Base-by-base conservation (phyloP, 306 rosid genomes). In the Pueraria montana region DNA sequence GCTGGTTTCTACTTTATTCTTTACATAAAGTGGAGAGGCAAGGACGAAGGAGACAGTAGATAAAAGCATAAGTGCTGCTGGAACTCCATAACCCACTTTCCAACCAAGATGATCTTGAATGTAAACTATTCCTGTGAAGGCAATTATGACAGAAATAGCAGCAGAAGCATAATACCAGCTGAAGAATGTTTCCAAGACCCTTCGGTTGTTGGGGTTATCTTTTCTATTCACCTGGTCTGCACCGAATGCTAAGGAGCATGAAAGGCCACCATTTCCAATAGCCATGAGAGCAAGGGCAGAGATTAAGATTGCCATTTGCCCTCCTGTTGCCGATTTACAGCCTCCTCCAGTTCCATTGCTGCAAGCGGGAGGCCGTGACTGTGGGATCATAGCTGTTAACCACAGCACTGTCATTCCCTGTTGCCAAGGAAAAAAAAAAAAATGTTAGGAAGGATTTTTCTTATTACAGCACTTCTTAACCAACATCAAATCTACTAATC, bases 1-100 rank as follows among this genome's bases (percentile, higher is more conserved):
- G 85, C 89, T 93, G 83, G 80, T 69, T 12, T 75, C 62, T 2
- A 86, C 87, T 45, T 81, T 86, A 20, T 67, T 59, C 77, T 89
- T 93, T 5, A 93, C 74, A 53, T 91, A 93, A 12, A 88, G 70
- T 24, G 94, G 83, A 46, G 91, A 89, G 38, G 93, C 96, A 30
- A 87, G 63, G 68, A 88, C 58, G 84, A 93, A 91, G 11, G 69
- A 75, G 45, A 84, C 2, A 6, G 89, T 43, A 1, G 94, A 84
- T 6, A 90, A 6, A 40, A 90, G 48, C 94, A 90, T 89, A 0
- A 91, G 88, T 71, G 81, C 62, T 3, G 89, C 98, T 4, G 94
- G 96, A 53, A 93, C 85, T 4, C 92, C 94, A 66, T 84, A 93
- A 14, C 97, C 96, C 27, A 93, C 38, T 83, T 69, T 88, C 96